phyloP scores from a whole-genome alignment of 371 early-diverging fungal species.

The Mortierella sp. region DNA sequence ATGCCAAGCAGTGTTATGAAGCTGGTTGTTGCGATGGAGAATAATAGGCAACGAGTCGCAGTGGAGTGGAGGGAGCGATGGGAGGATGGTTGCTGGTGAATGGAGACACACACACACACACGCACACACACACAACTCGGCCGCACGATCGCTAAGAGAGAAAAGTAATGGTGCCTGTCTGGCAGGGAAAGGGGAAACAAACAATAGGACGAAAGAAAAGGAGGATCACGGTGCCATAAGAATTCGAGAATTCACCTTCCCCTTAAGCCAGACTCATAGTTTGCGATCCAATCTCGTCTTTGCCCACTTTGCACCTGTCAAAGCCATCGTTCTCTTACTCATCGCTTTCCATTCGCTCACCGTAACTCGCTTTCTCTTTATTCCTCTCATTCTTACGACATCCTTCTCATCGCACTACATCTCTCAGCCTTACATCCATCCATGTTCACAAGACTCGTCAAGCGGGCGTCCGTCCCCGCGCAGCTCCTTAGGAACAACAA shows the following conservation, averaged over 20 bases:
- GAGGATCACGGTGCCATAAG: no score
- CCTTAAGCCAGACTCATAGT: neutral
- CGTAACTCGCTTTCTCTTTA: no score
- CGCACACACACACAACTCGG: no score
- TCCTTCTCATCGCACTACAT: slow-evolving; percentile 1
- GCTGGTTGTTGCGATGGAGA: neutral
- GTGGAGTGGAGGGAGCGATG: no score
- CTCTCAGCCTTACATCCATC: neutral
- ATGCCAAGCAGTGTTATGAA: neutral
- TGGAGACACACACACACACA: no score
- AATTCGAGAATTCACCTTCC: neutral
- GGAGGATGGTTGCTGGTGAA: no score
- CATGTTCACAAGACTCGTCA: slow-evolving; percentile 35
- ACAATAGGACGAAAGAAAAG: neutral
- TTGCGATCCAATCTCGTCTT: no score
- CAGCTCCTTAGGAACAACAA: neutral
- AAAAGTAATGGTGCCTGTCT: no score
- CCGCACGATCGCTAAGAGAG: no score
- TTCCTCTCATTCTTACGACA: neutral
- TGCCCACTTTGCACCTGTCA: neutral
- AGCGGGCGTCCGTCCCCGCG: slow-evolving; percentile 11
- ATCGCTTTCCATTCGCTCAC: neutral
- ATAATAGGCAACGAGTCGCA: no score
- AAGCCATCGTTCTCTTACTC: neutral
- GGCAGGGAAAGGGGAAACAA: neutral